Percentiles rank a stretch among this genome's conserved stretches.
These are phyloP conservation scores for Cercophora sp. DNA, from an alignment of 495 filamentous ascomycete species.

Conservation along the genomic window DNA sequence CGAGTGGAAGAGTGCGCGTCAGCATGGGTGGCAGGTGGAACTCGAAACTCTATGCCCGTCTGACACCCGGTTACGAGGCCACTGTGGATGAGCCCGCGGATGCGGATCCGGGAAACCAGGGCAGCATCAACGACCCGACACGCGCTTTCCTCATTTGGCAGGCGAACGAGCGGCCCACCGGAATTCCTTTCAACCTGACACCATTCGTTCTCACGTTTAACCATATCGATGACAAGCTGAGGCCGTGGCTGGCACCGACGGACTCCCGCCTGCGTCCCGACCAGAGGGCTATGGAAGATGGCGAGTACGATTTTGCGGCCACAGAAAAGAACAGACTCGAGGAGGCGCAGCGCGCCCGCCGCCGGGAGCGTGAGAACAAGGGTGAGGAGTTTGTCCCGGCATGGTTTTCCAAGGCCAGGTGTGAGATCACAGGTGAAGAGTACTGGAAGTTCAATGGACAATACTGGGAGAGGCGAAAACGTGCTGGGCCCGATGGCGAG, in stretches of 20 bases:
- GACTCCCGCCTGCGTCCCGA: slow-evolving; percentile 89
- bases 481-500: slow-evolving; percentile 46
- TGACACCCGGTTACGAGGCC: slow-evolving; percentile 86
- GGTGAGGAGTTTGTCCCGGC: slow-evolving; percentile 80
- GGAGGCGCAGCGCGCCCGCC: slow-evolving; percentile 80
- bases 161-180: slow-evolving; percentile 70
- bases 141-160: slow-evolving; percentile 93
- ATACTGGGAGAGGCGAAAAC: slow-evolving; percentile 74
- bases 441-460: slow-evolving; percentile 85
- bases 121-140: slow-evolving; percentile 48
- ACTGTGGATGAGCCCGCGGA: slow-evolving; percentile 54
- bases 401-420: slow-evolving; percentile 75
- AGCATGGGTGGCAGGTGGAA: slow-evolving; percentile 94
- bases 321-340: slow-evolving; percentile 93
- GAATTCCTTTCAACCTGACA: slow-evolving; percentile 94
- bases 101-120: slow-evolving; percentile 29
- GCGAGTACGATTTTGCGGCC: slow-evolving; percentile 88
- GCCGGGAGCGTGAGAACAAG: slow-evolving; percentile 64
- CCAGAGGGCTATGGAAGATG: slow-evolving; percentile 98
- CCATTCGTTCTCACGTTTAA: slow-evolving; percentile 95
- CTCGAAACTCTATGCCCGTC: slow-evolving; percentile 90
- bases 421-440: slow-evolving; percentile 78
- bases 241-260: slow-evolving; percentile 75
- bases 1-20: slow-evolving; percentile 71
- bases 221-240: slow-evolving; percentile 71